Conservation (phyloP, 352 stramenopile species). For the Phytophthora citricola region DNA sequence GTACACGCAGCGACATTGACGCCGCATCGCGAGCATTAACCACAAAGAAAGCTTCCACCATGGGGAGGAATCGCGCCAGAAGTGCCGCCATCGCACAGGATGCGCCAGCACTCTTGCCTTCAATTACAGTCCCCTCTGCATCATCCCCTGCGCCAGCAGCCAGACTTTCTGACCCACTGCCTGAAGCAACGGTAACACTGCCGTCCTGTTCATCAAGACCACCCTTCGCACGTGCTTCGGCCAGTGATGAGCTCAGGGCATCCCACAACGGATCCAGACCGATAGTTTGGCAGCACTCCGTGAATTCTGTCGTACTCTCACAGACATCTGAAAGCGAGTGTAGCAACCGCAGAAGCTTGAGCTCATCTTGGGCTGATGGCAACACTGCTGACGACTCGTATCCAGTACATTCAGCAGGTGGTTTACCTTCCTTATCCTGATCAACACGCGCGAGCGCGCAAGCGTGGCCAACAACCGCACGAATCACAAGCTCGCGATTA, state of each 20-base stretch:
- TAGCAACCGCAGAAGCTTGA: constrained; percentile 96
- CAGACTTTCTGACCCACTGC: constrained; percentile 20
- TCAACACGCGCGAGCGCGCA: constrained; percentile 52
- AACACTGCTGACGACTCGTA: constrained; percentile 86
- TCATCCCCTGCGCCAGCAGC: constrained; percentile 56
- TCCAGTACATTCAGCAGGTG: constrained; percentile 21
- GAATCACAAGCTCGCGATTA: constrained; percentile 70
- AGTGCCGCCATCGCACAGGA: constrained; percentile 93
- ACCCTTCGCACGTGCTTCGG: constrained; percentile 76
- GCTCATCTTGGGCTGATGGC: constrained; percentile 85
- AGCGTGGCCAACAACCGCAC: constrained; percentile 72
- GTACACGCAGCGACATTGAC: constrained; percentile 77
- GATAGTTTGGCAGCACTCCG: constrained; percentile 73
- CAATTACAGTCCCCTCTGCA: constrained; percentile 80
- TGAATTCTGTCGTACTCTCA: constrained; percentile 72
- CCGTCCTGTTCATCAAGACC: constrained; percentile 75
- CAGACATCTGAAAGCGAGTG: constrained; percentile 94
- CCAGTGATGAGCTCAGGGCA: constrained; percentile 68
- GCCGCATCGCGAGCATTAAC: constrained; percentile 93
- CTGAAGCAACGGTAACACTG: constrained; percentile 12
- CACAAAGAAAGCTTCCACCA: constrained; percentile 99
- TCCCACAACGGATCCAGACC: constrained; percentile 81
- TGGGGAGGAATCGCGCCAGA: constrained; percentile 97
- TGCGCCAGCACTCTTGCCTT: constrained; percentile 87
- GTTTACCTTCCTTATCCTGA: constrained; percentile 28